Evolutionary conservation across 2,329 filamentous ascomycete genomes (phyloP).

Genomic region (Curvularia sp.): DNA sequence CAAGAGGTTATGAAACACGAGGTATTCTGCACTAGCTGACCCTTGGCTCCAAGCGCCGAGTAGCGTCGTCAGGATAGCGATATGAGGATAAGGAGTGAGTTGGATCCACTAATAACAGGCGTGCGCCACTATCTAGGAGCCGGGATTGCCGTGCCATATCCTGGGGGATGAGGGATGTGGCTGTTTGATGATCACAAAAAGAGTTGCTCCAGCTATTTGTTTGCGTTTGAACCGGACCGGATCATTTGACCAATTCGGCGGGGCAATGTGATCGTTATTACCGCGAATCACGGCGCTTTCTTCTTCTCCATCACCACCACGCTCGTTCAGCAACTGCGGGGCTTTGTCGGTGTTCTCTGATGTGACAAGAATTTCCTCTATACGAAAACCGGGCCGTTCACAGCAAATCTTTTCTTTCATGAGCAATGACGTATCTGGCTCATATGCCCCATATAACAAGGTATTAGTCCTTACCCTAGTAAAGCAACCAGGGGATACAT

Average conservation of each 20-base stretch:
- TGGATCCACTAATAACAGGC: slow-evolving; percentile 7
- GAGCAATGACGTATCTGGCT: slow-evolving; percentile 17
- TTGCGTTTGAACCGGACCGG: not conserved
- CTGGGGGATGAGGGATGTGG: slow-evolving; percentile 3
- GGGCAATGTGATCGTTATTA: not conserved
- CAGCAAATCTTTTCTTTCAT: slow-evolving; percentile 25
- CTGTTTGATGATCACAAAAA: slow-evolving; percentile 12
- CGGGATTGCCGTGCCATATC: slow-evolving; percentile 14
- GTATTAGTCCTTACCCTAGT: slow-evolving; percentile 16
- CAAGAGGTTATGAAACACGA: slow-evolving; percentile 20
- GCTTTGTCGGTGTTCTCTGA: slow-evolving; percentile 4
- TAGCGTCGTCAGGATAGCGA: slow-evolving; percentile 12
- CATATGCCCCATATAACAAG: slow-evolving; percentile 32
- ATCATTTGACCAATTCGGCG: not conserved
- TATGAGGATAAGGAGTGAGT: slow-evolving; percentile 3
- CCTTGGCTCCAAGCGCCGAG: slow-evolving; percentile 5
- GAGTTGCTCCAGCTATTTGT: slow-evolving; percentile 1
- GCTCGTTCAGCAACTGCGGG: not conserved
- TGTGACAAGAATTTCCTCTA: slow-evolving; percentile 26
- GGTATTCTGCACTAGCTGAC: slow-evolving; percentile 13
- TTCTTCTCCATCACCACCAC: not conserved
- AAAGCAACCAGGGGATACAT: not conserved
- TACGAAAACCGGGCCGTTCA: slow-evolving; percentile 31
- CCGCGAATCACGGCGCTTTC: not conserved
- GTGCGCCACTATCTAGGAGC: slow-evolving; percentile 13